phyloP scores from a whole-genome alignment of 768 basidiomycete species.

The Pisolithus orientalis region DNA sequence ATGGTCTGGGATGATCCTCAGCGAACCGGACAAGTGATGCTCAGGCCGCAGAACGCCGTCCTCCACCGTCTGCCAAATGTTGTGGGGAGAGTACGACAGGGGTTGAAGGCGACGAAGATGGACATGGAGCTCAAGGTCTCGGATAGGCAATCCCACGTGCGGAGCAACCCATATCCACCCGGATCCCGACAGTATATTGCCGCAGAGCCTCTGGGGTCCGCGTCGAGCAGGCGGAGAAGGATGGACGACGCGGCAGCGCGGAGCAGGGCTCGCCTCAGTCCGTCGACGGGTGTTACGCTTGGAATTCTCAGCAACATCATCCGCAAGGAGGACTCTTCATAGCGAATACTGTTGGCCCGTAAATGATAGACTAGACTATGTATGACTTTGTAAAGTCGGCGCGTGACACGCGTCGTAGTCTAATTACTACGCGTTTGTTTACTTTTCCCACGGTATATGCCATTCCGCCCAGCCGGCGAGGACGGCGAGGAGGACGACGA shows the following conservation, averaged over 20 bases:
- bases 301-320: not conserved
- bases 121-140: constrained; percentile 25
- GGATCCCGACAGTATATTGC: constrained; percentile 45
- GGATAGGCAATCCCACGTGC: constrained; percentile 23
- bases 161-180: constrained; percentile 41
- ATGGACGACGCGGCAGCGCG: not conserved
- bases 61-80: constrained; percentile 37
- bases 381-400: constrained; percentile 11
- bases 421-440: constrained; percentile 23
- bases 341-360: not conserved
- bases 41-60: constrained; percentile 21
- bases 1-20: constrained; percentile 26
- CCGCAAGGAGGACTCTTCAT: not conserved
- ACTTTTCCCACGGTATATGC: constrained; percentile 15
- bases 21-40: constrained; percentile 22
- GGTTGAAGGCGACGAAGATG: constrained; percentile 32
- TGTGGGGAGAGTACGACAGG: constrained; percentile 37
- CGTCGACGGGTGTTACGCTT: not conserved
- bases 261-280: not conserved
- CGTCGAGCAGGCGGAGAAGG: not conserved
- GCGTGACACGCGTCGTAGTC: constrained; percentile 16
- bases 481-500: not conserved
- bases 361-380: too few species aligned
- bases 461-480: not conserved
- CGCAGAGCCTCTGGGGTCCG: constrained; percentile 16